Conservation (phyloP, 805 yeast species). For the Henningerozyma blattae region DNA sequence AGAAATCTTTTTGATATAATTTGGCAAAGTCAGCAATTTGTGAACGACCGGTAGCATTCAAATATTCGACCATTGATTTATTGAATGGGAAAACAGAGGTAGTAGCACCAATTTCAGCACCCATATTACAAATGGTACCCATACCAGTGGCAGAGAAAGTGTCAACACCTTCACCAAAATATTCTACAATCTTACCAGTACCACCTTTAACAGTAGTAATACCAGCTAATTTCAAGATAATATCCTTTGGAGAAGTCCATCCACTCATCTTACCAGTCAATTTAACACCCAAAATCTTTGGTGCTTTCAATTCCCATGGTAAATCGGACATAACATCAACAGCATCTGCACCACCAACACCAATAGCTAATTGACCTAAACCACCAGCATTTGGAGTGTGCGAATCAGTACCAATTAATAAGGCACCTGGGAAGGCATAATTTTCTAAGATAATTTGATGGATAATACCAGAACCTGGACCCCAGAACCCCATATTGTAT, state of each 20-base stretch:
- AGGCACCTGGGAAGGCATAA: constrained; percentile 90
- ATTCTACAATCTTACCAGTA: constrained; percentile 92
- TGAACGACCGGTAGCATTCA: constrained; percentile 75
- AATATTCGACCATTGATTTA: constrained; percentile 76
- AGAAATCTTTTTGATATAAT: constrained; percentile 51
- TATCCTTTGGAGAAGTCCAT: constrained; percentile 97
- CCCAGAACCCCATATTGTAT: constrained; percentile 98
- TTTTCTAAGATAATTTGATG: constrained; percentile 97
- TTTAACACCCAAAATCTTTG: constrained; percentile 87
- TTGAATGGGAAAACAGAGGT: constrained; percentile 97
- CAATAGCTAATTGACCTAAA: constrained; percentile 94
- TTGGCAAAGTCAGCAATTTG: constrained; percentile 75
- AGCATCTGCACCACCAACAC: constrained; percentile 99
- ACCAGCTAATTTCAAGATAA: constrained; percentile 88
- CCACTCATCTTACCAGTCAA: constrained; percentile 81
- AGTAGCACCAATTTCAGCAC: constrained; percentile 98
- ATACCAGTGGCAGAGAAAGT: constrained; percentile 92
- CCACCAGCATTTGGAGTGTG: constrained; percentile 99
- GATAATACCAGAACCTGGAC: constrained; percentile 97
- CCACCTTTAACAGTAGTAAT: constrained; percentile 93
- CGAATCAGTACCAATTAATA: constrained; percentile 97
- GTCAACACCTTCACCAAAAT: constrained; percentile 90
- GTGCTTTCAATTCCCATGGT: constrained; percentile 99
- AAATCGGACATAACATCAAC: constrained; percentile 95
- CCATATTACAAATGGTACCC: constrained; percentile 99